Evolutionary conservation across 2,329 filamentous ascomycete species (phyloP), one percentile per base, ranked within the genome.

Genomic region (Penicillium palitans): DNA sequence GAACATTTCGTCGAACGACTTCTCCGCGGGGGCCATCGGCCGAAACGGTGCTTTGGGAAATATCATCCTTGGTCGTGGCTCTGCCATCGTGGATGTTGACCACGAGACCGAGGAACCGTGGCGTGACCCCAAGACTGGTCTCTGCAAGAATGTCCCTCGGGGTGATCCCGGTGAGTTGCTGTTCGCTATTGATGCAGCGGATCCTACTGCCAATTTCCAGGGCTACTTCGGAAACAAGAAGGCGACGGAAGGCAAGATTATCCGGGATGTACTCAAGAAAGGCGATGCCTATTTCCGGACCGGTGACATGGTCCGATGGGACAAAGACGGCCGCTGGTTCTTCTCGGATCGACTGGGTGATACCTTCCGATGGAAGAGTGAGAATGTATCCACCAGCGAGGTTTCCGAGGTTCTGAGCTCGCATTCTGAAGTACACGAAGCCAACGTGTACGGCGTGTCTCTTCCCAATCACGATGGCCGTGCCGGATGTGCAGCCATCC

Each of bases 221-320:
- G 92, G 92, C 2, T 96, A 96, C 75, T 91, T 88, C 74, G 85
- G 87, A 59, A 91, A 96, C 71, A 73, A 81, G 15, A 81, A 83
- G 33, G 90, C 91, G 0, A 90, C 88, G 0, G 78, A 85, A 40
- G 81, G 84, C 63, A 96, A 96, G 76, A 83, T 96, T 47, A 73
- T 95, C 60, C 84, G 88, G 5, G 79, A 89, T 66, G 90, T 95
- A 2, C 84, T 95, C 62, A 78, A 76, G 58, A 88, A 88, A 68
- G 91, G 89, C 15, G 92, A 96, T 68, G 87, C 86, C 0, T 96
- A 86, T 81, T 96, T 92, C 80, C 86, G 91, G 25, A 89, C 90
- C 0, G 92, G 92, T n/a, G 92, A 96, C 68, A 82, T 95, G 19
- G 77, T 95, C 33, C 82, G 87, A n/a, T 84, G 83, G 77, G 89